A percentile compares a stretch with the other conserved stretches of the same genome.
Evolutionary conservation across 2,329 filamentous ascomycete species (phyloP).

Genomic region (Ascochyta koolunga): DNA sequence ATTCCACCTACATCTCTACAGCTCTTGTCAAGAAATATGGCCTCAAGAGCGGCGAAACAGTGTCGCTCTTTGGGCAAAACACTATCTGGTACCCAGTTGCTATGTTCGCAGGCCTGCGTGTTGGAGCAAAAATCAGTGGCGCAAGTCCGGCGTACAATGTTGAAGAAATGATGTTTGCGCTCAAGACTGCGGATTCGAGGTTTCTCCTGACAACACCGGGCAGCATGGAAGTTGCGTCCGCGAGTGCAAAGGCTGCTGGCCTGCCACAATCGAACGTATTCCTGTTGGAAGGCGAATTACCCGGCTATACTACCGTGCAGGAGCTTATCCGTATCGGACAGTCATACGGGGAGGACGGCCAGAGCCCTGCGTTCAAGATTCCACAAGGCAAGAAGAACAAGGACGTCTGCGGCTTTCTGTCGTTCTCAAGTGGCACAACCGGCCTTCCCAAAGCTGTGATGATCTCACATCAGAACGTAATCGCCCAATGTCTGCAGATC

Average conservation of each 20-base stretch:
- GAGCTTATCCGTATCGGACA: slow-evolving; percentile 54
- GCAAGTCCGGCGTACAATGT: slow-evolving; percentile 70
- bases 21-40: slow-evolving; percentile 63
- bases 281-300: slow-evolving; percentile 60
- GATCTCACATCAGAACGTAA: slow-evolving; percentile 47
- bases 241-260: slow-evolving; percentile 61
- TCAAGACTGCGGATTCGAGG: slow-evolving; percentile 63
- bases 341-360: slow-evolving; percentile 50
- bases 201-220: slow-evolving; percentile 64
- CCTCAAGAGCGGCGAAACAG: slow-evolving; percentile 60
- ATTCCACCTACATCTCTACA: slow-evolving; percentile 65
- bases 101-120: slow-evolving; percentile 62
- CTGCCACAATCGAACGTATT: slow-evolving; percentile 60
- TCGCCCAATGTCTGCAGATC: slow-evolving; percentile 65
- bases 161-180: slow-evolving; percentile 71
- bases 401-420: slow-evolving; percentile 60
- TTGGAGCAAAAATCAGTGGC: slow-evolving; percentile 64
- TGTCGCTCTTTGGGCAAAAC: slow-evolving; percentile 68
- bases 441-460: slow-evolving; percentile 47
- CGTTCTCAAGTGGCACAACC: slow-evolving; percentile 47
- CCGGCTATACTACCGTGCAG: slow-evolving; percentile 58
- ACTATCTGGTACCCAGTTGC: slow-evolving; percentile 71
- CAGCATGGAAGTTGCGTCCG: slow-evolving; percentile 61
- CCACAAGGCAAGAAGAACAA: slow-evolving; percentile 61
- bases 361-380: slow-evolving; percentile 58